These are phyloP conservation scores for Astrephomene gubernaculifera DNA, from an alignment of 139 green algal genomes.

Conservation along the genomic window DNA sequence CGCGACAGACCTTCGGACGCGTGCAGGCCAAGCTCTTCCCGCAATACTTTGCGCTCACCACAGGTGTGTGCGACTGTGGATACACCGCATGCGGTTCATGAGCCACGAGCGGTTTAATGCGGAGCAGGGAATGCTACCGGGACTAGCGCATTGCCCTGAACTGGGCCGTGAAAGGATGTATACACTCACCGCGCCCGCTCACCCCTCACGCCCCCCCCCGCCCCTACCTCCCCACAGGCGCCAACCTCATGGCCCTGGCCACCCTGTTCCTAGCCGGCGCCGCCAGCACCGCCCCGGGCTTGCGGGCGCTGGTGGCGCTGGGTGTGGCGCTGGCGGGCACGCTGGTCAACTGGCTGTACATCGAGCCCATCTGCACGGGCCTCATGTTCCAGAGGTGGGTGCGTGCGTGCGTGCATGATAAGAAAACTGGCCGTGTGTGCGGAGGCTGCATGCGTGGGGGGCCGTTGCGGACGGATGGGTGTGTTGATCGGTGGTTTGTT, in stretches of 20 bases:
- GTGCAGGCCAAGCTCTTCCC: slow-evolving; percentile 78
- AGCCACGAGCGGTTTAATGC: no score
- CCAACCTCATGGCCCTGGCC: slow-evolving; percentile 43
- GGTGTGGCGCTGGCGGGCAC: slow-evolving; percentile 54
- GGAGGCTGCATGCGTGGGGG: no score
- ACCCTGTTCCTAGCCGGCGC: slow-evolving; percentile 30
- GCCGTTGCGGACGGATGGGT: no score
- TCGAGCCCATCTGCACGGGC: slow-evolving; percentile 71
- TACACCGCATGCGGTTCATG: no score
- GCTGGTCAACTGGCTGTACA: slow-evolving; percentile 66
- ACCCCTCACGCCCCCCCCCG: no score
- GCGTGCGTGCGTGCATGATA: no score
- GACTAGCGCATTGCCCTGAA: no score
- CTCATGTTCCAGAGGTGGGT: slow-evolving; percentile 77
- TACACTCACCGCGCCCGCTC: no score
- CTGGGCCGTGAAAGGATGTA: no score
- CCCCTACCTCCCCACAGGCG: background rate
- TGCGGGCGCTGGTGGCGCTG: slow-evolving; percentile 33
- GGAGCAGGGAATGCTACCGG: no score
- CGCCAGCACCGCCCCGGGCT: background rate
- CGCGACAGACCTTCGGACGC: slow-evolving; percentile 73
- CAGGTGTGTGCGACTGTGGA: background rate
- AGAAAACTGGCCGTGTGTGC: no score
- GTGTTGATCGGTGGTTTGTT: no score
- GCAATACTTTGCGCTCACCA: slow-evolving; percentile 53